Conservation (phyloP, 2,329 filamentous ascomycete species). For the Penicillium fuscoglaucum region DNA sequence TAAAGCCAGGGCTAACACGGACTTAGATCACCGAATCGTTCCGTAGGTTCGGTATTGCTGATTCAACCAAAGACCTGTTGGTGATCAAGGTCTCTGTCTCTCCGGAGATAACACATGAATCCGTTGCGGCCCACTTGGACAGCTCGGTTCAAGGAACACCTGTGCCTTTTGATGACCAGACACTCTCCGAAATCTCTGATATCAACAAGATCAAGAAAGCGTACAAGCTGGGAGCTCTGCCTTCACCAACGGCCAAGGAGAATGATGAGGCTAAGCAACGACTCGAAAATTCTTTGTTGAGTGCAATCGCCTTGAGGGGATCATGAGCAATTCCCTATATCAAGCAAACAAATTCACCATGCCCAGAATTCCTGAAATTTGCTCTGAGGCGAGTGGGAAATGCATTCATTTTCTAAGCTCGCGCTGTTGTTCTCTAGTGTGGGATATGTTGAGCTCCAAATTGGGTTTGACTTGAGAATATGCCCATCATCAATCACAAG, state of each 20-base stretch:
- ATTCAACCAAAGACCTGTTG: conserved; percentile 70
- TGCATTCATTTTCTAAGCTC: background rate
- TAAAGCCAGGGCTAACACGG: conserved; percentile 19
- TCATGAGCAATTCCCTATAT: conserved; percentile 32
- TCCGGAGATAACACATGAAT: conserved; percentile 48
- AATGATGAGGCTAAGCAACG: conserved; percentile 27
- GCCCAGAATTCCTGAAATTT: background rate
- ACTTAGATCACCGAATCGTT: conserved; percentile 85
- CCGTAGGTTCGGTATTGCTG: conserved; percentile 77
- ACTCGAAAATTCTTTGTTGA: conserved; percentile 69
- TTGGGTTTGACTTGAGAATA: background rate
- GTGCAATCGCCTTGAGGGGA: conserved; percentile 75
- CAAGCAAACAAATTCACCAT: background rate
- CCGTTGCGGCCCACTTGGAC: conserved; percentile 61
- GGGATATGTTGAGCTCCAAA: background rate
- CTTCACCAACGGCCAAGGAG: conserved; percentile 37
- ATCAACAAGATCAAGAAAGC: conserved; percentile 72
- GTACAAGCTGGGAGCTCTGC: conserved; percentile 75
- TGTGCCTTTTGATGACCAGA: conserved; percentile 62
- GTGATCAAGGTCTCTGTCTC: conserved; percentile 73
- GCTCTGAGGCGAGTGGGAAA: background rate
- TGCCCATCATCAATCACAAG: background rate
- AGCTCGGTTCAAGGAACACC: conserved; percentile 62
- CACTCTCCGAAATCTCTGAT: conserved; percentile 62
- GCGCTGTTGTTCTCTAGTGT: background rate